Base-by-base conservation (phyloP, 257 asterid genomes). In the Penstemon barbatus region DNA sequence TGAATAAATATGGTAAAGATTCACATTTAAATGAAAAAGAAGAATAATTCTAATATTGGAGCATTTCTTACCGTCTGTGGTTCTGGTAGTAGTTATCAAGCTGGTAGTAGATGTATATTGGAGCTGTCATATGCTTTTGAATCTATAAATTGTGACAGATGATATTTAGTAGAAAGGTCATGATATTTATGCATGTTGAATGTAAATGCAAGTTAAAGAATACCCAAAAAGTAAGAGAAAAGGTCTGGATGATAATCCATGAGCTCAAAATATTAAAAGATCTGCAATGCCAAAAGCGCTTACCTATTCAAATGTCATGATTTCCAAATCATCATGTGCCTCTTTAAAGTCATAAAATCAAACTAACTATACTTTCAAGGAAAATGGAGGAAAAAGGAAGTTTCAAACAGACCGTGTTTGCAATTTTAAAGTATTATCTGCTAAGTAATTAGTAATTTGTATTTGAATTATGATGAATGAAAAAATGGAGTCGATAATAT, bases 41-140 rank as follows among this genome's bases (percentile, higher is more conserved):
- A 33, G 45, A 48, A 58, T 7, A 70, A 41, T 62, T 41, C 46
- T 15, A 54, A 66, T 46, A n/a, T 18, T 49, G 25, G 38, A 44
- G 57, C 42, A 39, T n/a, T 48, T 63, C 37, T 74, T 74, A 86
- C 96, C 96, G 82, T 65, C 91, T 80, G 75, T 89, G 94, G 75
- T 89, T 89, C 82, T 89, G 96, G 77, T 86, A 89, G 86, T 81
- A 85, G 76, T 85, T 87, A 74, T 89, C 94, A 52, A 89, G 94
- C 82, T 89, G 94, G 83, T 89, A 89, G 73, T 89, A 89, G 64
- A 89, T 39, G 60, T 77, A 80, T 67, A 86, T 85, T 69, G 96
- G 96, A 80, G 89, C 87, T 76, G 79, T 86, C 96, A 89, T 86
- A 63, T 74, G 61, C 74, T 84, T 78, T 61, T 76, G 86, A 64